A percentile compares a stretch with the other conserved stretches of the same genome.
phyloP scores from a whole-genome alignment of 2,329 filamentous ascomycete species.

The Stagonosporopsis rhizophila region DNA sequence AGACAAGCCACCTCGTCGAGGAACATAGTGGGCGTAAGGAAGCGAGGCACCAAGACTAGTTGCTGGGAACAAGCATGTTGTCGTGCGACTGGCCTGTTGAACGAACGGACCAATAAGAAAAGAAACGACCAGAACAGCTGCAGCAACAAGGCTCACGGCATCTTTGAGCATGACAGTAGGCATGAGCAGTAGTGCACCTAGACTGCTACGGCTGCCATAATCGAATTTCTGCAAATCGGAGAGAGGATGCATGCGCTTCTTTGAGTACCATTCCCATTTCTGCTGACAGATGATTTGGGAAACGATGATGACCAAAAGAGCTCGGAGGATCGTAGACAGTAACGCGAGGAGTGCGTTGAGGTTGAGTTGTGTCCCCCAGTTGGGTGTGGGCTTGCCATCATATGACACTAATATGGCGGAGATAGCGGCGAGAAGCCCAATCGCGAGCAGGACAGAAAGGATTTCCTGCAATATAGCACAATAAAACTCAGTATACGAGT shows the following conservation, averaged over 20 bases:
- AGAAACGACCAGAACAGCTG: neutral
- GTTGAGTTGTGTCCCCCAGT: slow-evolving; percentile 7
- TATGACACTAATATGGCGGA: neutral
- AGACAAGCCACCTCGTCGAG: neutral
- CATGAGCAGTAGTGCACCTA: neutral
- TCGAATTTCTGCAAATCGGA: neutral
- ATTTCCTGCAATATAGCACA: too few relatives aligned
- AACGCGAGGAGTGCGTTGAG: slow-evolving; percentile 1
- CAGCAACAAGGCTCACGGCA: neutral
- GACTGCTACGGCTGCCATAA: slow-evolving; percentile 1
- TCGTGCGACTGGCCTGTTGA: slow-evolving; percentile 10
- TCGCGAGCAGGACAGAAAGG: too few relatives aligned
- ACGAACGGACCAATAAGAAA: slow-evolving; percentile 5
- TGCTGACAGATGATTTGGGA: slow-evolving; percentile 6
- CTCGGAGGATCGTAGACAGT: slow-evolving; percentile 2
- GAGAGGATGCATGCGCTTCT: neutral
- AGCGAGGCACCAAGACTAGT: neutral
- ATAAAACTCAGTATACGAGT: too few relatives aligned
- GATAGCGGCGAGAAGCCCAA: neutral
- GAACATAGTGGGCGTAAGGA: neutral
- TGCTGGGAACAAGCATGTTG: neutral
- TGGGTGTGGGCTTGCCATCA: neutral
- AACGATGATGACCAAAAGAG: neutral
- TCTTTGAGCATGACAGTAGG: neutral
- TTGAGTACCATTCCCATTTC: neutral